Evolutionary conservation across 2,329 filamentous ascomycete species (phyloP), one percentile per base, ranked within the genome.

Genomic region (Calonectria honghensis): DNA sequence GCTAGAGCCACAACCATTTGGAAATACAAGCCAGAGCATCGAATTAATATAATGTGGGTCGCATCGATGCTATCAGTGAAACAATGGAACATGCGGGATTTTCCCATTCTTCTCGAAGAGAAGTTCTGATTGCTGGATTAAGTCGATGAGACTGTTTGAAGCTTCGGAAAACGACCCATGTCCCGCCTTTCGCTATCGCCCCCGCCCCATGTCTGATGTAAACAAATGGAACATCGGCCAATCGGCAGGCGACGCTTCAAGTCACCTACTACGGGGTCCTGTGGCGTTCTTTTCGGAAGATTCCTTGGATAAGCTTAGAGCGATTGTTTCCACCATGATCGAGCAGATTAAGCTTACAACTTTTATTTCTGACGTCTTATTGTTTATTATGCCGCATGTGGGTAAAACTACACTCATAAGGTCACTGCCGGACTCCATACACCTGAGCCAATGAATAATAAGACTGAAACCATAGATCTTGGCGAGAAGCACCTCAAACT

Each of bases 61-160:
- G 57, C 14, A 24, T 61, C 57, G 57, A 29, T 63, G 13, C 37
- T 63, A 63, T 63, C n/a, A 10, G 16, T 63, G 57, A 63, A 63
- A 63, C 57, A 63, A 63, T 63, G 57, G 35, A 63, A 63, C 24
- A 41, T 63, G 35, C 24, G 57, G 24, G 39, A 63, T 63, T 63
- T 63, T 31, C 20, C 35, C 14, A 29, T 27, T 7, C 35, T 27
- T 20, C n/a, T 35, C 7, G 24, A 16, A 41, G n/a, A 39, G 24
- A 20, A 2, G 5, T 35, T 63, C 24, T 27, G 24, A 63, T 63
- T 63, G 57, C 37, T 31, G 57, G 57, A 63, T 41, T 41, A 41
- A 63, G 39, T 41, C 14, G 24, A 35, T 35, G 18, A 31, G 10
- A 7, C 1, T 57, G 18, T 35, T n/a, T 32, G 20, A 16, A 29